Base-by-base conservation (phyloP, 2,329 filamentous ascomycete genomes). In the Amesomyces nigricolor region DNA sequence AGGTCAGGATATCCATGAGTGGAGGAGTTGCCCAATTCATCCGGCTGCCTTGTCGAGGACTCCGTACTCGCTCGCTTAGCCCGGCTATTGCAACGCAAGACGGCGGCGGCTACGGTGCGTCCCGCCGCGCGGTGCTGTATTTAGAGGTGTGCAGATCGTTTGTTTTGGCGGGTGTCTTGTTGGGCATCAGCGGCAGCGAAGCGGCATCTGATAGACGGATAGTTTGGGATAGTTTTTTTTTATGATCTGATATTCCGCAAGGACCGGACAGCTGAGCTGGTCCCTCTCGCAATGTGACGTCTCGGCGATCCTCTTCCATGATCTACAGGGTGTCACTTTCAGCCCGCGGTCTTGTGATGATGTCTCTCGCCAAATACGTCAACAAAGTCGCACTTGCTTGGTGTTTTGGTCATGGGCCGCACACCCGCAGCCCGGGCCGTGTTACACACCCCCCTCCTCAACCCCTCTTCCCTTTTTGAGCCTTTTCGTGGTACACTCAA, bases 71-170 rank as follows among this genome's bases (percentile, higher is more conserved):
- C 53, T 55, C 47, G 53, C 47, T 51, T 51, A 55, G 46, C 47
- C 53, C 53, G 47, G 53, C 42, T 55, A 55, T 55, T 35, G 32
- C 32, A 35, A 47, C 53, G 37, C 26, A 46, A 19, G 17, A 45
- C 17, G 45, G 39, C 29, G 45, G 45, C 45, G 37, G 45, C 44
- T 37, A 17, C 16, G 16, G 30, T 32, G 51, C 29, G 11, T 35
- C 4, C 32, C 32, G 32, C 8, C 9, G 7, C 3, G 9, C 4
- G 9, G 32, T 35, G 32, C 32, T 35, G 32, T 9, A 35, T 35
- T 35, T 9, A 35, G 32, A 35, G 11, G 9, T 13, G 32, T 7
- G 32, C 32, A 35, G 32, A 35, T 35, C 32, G 32, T 35, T 35
- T 35, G 8, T 9, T 35, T 35, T 35, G 8, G 32, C 32, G 8